phyloP scores from a whole-genome alignment of 2,329 filamentous ascomycete genomes.

The Cercospora berteroae region DNA sequence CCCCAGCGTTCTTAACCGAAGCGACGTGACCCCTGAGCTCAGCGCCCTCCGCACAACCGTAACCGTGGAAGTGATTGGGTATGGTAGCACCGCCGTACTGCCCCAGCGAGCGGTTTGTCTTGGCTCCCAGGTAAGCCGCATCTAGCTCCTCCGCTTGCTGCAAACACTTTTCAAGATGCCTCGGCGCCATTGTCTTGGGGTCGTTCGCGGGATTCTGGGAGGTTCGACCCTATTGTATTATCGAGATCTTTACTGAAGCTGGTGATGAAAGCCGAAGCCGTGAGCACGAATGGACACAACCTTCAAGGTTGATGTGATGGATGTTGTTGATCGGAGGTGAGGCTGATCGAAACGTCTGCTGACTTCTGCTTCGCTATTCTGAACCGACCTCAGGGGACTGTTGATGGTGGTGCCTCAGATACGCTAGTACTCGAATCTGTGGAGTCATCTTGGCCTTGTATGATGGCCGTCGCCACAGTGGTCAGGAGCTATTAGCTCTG shows the following conservation, averaged over 20 bases:
- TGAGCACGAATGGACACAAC: not conserved
- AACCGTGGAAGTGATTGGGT: not conserved
- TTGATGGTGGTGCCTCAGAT: too few species aligned
- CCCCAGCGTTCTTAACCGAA: not conserved
- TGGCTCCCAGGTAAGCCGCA: not conserved
- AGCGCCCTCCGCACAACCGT: not conserved
- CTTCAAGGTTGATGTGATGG: not conserved
- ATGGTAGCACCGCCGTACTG: not conserved
- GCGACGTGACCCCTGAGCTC: not conserved
- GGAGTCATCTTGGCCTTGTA: not conserved
- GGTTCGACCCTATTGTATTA: too few species aligned
- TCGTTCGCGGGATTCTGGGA: too few species aligned
- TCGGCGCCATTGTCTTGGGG: not conserved
- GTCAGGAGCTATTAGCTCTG: not conserved
- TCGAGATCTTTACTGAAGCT: not conserved
- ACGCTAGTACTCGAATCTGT: too few species aligned
- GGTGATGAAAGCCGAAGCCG: not conserved
- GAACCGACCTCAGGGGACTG: too few species aligned
- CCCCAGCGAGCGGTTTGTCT: not conserved
- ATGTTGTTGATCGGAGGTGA: not conserved
- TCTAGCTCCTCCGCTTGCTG: not conserved
- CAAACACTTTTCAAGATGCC: not conserved
- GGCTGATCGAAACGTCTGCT: not conserved
- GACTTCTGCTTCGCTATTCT: not conserved
- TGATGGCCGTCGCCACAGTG: not conserved